Conservation (phyloP, 73 alveolate genomes). For the Symbiodinium pilosum region DNA sequence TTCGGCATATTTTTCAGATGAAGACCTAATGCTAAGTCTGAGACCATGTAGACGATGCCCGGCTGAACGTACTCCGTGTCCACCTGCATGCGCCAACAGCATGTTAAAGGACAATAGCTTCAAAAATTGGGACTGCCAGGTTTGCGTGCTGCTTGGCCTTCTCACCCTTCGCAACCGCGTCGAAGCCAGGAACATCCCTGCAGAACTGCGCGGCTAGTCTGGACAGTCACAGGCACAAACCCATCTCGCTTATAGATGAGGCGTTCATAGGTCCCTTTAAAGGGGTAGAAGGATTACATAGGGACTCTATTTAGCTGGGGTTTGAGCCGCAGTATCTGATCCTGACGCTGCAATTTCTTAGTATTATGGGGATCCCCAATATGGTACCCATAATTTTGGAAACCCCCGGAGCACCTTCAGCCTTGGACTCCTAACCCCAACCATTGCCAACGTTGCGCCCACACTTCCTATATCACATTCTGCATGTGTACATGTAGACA, state of each 20-base stretch:
- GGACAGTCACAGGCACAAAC: neutral
- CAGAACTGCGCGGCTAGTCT: neutral
- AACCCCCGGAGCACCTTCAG: no score
- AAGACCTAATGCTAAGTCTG: neutral
- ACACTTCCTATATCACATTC: no score
- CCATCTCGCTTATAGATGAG: neutral
- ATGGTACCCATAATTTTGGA: no score
- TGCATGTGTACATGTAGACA: no score
- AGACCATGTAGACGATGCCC: constrained; percentile 50
- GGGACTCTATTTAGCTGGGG: no score
- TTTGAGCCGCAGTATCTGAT: no score
- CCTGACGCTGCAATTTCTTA: no score
- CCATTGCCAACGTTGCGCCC: no score
- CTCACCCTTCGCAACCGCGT: constrained; percentile 11
- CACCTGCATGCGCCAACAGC: neutral
- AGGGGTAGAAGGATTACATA: neutral
- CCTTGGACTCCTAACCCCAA: no score
- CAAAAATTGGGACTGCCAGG: neutral
- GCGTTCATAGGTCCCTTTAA: neutral
- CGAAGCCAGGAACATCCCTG: constrained; percentile 19
- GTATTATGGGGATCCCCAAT: no score
- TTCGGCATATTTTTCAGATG: no score
- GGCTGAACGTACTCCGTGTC: constrained; percentile 80
- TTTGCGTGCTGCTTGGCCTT: neutral
- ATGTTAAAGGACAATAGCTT: neutral